Percentiles rank a stretch among this genome's conserved stretches.
Conservation (phyloP, 257 asterid species). For the Eustoma russellianum region DNA sequence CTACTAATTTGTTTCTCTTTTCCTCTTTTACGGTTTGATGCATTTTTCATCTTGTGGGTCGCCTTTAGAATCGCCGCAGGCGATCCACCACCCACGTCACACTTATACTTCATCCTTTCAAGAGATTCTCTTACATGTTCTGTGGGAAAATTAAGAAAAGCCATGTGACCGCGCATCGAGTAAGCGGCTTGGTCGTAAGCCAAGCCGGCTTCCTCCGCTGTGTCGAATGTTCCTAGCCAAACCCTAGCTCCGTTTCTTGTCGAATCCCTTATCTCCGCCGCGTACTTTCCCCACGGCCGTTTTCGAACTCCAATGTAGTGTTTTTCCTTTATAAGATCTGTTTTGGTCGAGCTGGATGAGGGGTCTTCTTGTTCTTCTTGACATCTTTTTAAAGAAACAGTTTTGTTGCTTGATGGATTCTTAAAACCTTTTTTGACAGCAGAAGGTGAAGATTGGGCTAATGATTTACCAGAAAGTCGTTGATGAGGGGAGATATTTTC, state of each 20-base stretch:
- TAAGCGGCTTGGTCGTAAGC: slow-evolving; percentile 40
- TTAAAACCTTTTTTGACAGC: no score
- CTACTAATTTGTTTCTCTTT: slow-evolving; percentile 2
- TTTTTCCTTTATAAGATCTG: slow-evolving; percentile 6
- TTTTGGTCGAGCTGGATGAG: neutral
- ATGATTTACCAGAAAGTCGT: no score
- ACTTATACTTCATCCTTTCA: slow-evolving; percentile 3
- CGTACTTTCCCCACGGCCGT: slow-evolving; percentile 36
- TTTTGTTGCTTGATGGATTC: no score
- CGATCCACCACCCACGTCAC: slow-evolving; percentile 18
- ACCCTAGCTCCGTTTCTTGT: slow-evolving; percentile 34
- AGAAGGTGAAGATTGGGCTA: no score
- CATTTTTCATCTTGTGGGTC: slow-evolving; percentile 18
- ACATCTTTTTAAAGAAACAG: no score
- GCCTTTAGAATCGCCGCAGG: slow-evolving; percentile 31
- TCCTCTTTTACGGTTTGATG: slow-evolving; percentile 1
- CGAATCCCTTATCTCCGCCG: slow-evolving; percentile 38
- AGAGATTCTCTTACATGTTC: slow-evolving; percentile 23
- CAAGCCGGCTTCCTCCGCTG: slow-evolving; percentile 29
- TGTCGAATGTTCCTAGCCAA: slow-evolving; percentile 34
- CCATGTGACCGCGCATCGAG: slow-evolving; percentile 19
- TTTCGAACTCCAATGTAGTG: slow-evolving; percentile 25
- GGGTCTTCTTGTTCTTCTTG: no score
- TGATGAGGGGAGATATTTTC: no score
- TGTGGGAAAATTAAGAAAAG: slow-evolving; percentile 21